Base-by-base conservation (phyloP, 2,329 filamentous ascomycete genomes). In the Diaporthe sp. region DNA sequence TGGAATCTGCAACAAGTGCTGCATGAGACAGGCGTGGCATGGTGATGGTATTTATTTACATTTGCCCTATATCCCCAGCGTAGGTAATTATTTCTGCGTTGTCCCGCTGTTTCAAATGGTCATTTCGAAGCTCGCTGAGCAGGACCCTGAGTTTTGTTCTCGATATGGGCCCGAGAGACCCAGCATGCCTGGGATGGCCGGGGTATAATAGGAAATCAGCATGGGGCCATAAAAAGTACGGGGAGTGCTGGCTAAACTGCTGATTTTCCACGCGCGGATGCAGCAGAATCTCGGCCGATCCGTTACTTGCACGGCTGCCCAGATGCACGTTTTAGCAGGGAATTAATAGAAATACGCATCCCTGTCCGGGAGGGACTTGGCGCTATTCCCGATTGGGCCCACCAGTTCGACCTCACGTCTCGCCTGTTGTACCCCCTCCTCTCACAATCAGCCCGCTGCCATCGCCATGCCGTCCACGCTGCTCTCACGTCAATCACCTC, bases 401-500 rank as follows among this genome's bases (percentile, higher is more conserved):
- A 19, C 49, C 65, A 69, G 49, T 55, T 69, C 70, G 46, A 73
- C 70, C 70, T 74, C 72, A 74, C 72, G 37, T 49, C 42, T 68
- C 44, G 61, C 68, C 42, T 71, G 62, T 74, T 74, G 62, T 74
- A 61, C 73, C 62, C 46, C 46, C 51, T 34, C 53, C 61, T 57
- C 55, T 55, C 46, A 31, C 57, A 31, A 55, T 51, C 68, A 51
- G 49, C 46, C 42, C 69, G 53, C 49, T 55, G 65, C 68, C 71
- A 67, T 51, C 58, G 51, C 70, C 65, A 59, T 67, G 57, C 59
- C 39, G 62, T 46, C 61, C 57, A 39, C 62, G 53, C 65, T 74
- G 65, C 42, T 70, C 72, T 69, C 75, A 55, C 68, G 58, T 67
- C 72, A 69, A 62, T 65, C 75, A 72, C 68, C 53, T 75, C 68